These are phyloP conservation scores for Abelmoschus esculentus DNA, from an alignment of 345 rosid genomes.

Conservation along the genomic window DNA sequence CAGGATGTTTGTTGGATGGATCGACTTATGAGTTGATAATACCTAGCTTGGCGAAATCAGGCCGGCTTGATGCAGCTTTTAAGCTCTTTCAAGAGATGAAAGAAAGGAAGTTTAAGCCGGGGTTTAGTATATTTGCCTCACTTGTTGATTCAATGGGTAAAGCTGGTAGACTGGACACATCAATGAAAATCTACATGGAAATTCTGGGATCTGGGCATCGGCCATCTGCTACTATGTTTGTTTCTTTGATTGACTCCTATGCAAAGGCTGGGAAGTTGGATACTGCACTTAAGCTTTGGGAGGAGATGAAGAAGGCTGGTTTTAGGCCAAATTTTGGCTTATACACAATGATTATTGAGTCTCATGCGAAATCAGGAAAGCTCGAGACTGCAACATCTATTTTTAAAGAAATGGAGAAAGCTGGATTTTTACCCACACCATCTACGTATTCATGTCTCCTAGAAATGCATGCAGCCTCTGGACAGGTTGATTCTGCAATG, in stretches of 20 bases:
- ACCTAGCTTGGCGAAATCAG: conserved; percentile 91
- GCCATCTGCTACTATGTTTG: conserved; percentile 79
- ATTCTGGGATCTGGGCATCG: conserved; percentile 69
- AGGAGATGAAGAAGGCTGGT: conserved; percentile 78
- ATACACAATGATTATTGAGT: conserved; percentile 73
- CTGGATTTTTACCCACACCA: conserved; percentile 88
- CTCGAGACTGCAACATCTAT: conserved; percentile 83
- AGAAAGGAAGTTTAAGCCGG: conserved; percentile 55
- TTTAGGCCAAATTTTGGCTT: conserved; percentile 87
- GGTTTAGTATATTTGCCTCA: conserved; percentile 54
- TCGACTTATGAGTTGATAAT: conserved; percentile 83
- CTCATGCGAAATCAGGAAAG: conserved; percentile 97
- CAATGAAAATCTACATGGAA: conserved; percentile 83
- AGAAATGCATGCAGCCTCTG: conserved; percentile 91
- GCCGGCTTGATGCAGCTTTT: conserved; percentile 85
- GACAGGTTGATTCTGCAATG: conserved; percentile 92
- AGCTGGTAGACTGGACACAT: conserved; percentile 90
- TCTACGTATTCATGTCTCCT: conserved; percentile 87
- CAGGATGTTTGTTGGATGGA: conserved; percentile 56
- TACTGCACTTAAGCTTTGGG: conserved; percentile 81
- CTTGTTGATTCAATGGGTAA: conserved; percentile 98
- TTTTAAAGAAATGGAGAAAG: conserved; percentile 83
- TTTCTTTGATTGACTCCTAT: conserved; percentile 77
- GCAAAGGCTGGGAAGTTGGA: conserved; percentile 94
- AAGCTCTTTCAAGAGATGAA: conserved; percentile 97